Base-by-base conservation (phyloP, 768 basidiomycete genomes). In the Collybia sordida region DNA sequence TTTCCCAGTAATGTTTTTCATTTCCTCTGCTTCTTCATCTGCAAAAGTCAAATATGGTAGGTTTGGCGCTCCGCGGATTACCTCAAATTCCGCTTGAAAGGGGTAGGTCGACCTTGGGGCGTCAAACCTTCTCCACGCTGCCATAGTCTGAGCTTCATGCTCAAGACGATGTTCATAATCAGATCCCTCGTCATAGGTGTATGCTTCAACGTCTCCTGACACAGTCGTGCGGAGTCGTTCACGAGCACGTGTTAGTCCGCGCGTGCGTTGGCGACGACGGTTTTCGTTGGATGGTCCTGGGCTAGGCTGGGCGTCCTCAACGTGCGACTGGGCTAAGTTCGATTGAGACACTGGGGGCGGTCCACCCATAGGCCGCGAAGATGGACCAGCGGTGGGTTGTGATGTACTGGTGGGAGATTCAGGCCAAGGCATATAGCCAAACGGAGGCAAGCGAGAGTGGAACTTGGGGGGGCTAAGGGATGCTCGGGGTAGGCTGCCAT, bases 111-210 rank as follows among this genome's bases (percentile, higher is more conserved):
- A 31, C 11, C 31, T 31, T 31, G 31, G 31, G 14, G 31, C 31
- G 14, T 35, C 19, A 28, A 8, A 36, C 22, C 37, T 46, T 21
- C 15, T 46, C 45, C 45, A 46, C 34, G 35, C 34, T 1, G 45
- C 45, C 3, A 36, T 1, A 17, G 24, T 24, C 18, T 46, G 22
- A 1, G 45, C 45, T 6, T 46, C 45, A 4, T 15, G 27, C 19
- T 21, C 45, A 15, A 46, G 35, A 15, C 47, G 47, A 17, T 22
- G 23, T 37, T 48, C 38, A 27, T 40, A 48, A 36, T 48, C 47
- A 4, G 38, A 38, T 7, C 47, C 47, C 14, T 38, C 39, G 23
- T 48, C 38, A 24, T 40, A 48, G 24, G 19, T 39, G 18, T 48
- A 48, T 18, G 25, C 25, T 7, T 48, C 47, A 19, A 40, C 37